A percentile compares a stretch with the other conserved stretches of the same genome.
Evolutionary conservation across 169 alveolate species (phyloP).

Genomic region (Plasmodium cynomolgi): DNA sequence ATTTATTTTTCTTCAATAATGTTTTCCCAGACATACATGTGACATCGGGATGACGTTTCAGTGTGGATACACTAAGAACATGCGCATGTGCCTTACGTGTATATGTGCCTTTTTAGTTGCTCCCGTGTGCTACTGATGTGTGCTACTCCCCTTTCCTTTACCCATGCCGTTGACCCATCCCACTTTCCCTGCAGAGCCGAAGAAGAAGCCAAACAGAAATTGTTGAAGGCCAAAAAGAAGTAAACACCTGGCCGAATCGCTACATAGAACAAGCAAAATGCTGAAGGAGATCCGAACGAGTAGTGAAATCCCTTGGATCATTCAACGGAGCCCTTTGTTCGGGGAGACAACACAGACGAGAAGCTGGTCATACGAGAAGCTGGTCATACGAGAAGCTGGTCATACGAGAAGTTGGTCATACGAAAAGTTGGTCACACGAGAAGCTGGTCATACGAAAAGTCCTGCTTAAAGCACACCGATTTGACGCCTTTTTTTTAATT

Average conservation of each 20-base stretch:
- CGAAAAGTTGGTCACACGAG: too few species aligned
- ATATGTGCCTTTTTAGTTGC: background rate
- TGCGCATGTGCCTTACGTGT: background rate
- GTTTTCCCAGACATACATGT: background rate
- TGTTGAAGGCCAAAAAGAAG: slow-evolving; percentile 61
- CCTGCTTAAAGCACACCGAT: background rate
- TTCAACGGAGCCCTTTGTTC: background rate
- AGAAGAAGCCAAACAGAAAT: slow-evolving; percentile 66
- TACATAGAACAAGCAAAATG: background rate
- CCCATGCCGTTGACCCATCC: background rate
- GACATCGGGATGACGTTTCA: background rate
- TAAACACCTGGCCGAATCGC: background rate
- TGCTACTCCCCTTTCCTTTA: background rate
- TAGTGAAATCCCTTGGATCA: background rate
- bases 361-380: background rate
- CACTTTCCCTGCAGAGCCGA: slow-evolving; percentile 22
- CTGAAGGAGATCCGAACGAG: background rate
- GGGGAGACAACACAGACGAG: background rate
- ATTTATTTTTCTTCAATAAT: background rate
- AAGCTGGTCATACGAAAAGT: background rate
- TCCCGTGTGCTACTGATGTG: background rate
- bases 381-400: background rate
- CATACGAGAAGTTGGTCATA: too few species aligned
- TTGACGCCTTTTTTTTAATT: background rate
- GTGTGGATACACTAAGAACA: background rate